Percentiles rank a stretch among this genome's conserved stretches.
Evolutionary conservation across 495 filamentous ascomycete species (phyloP).

Genomic region (Lindgomyces ingoldianus): DNA sequence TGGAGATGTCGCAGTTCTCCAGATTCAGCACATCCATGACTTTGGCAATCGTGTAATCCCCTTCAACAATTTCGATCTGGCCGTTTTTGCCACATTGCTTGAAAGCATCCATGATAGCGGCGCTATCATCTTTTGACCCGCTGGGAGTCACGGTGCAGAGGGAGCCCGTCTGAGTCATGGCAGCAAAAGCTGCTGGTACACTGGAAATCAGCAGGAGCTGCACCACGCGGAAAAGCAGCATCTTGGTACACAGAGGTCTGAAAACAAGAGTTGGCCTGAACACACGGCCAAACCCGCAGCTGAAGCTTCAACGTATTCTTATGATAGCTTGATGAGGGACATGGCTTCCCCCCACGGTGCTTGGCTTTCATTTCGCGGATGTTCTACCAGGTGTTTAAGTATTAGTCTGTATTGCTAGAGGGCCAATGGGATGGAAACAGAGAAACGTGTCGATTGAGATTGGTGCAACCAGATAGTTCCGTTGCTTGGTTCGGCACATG

Average conservation of each 20-base stretch:
- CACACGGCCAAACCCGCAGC: background rate
- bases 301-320: background rate
- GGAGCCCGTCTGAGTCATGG: constrained; percentile 21
- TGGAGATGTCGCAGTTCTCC: constrained; percentile 31
- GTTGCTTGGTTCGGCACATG: no score
- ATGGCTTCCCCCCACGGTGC: background rate
- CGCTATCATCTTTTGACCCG: constrained; percentile 20
- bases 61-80: constrained; percentile 23
- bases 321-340: constrained; percentile 4
- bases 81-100: constrained; percentile 27
- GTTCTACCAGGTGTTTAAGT: background rate
- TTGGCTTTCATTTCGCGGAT: background rate
- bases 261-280: background rate
- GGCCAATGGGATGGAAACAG: no score
- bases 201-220: constrained; percentile 16
- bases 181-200: constrained; percentile 1
- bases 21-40: constrained; percentile 33
- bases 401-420: no score
- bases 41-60: constrained; percentile 30
- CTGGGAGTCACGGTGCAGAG: constrained; percentile 21
- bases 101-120: constrained; percentile 26
- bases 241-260: background rate
- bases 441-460: no score
- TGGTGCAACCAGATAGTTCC: no score
- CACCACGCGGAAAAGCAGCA: background rate